phyloP scores from a whole-genome alignment of 805 yeast species.

The Metschnikowia amazonensis region DNA sequence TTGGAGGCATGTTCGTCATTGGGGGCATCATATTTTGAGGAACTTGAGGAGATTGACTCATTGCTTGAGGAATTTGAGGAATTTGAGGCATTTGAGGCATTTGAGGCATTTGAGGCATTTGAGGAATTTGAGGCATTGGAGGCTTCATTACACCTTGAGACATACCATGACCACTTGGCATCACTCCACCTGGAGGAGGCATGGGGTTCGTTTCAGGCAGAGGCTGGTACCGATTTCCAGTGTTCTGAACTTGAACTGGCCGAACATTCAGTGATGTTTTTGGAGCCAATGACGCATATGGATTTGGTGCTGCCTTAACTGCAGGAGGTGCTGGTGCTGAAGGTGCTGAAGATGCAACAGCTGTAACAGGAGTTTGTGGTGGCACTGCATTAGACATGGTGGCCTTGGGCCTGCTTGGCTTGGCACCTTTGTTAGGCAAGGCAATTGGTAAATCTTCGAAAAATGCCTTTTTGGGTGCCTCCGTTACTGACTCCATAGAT shows the following conservation, averaged over 20 bases:
- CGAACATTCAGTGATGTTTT: slow-evolving; percentile 8
- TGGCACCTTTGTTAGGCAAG: slow-evolving; percentile 22
- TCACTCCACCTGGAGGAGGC: slow-evolving; percentile 2
- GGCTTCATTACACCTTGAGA: slow-evolving; percentile 1
- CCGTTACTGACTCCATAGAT: not conserved
- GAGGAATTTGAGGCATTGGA: not conserved
- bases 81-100: not conserved
- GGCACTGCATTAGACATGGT: not conserved
- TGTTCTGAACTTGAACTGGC: not conserved
- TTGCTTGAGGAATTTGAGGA: not conserved
- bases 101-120: not conserved
- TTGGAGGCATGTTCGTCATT: not conserved
- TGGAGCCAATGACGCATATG: slow-evolving; percentile 25
- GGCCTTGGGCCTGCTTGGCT: not conserved
- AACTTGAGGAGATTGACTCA: not conserved
- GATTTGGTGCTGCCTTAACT: slow-evolving; percentile 24
- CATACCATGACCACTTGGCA: not conserved
- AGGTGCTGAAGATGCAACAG: slow-evolving; percentile 11
- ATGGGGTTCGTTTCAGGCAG: slow-evolving; percentile 6
- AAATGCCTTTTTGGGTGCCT: slow-evolving; percentile 38
- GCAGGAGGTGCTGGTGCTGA: slow-evolving; percentile 20
- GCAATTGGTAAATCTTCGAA: slow-evolving; percentile 56
- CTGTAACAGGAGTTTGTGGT: slow-evolving; percentile 10
- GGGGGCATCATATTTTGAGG: not conserved
- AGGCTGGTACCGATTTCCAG: slow-evolving; percentile 12